Evolutionary conservation across 1,284 basidiomycete species (phyloP).

Genomic region (Ceraceosorus guamensis): DNA sequence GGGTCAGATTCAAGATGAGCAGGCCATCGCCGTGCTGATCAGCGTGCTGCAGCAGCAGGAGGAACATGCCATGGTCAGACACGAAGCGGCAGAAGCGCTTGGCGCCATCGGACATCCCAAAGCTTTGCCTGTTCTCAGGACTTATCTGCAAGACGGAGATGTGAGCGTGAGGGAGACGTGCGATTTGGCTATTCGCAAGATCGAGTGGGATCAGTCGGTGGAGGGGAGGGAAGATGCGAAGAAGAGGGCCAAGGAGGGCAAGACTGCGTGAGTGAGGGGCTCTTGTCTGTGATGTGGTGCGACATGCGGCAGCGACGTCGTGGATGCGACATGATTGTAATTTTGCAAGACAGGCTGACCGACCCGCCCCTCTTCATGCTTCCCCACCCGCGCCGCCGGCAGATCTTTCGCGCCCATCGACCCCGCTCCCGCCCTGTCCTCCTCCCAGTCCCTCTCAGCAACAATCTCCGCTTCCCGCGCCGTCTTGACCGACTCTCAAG

Average conservation of each 20-base stretch:
- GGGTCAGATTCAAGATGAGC: slow-evolving; percentile 72
- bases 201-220: slow-evolving; percentile 66
- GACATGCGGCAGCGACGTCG: no score
- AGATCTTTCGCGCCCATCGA: slow-evolving; percentile 74
- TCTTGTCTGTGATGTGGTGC: no score
- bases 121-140: slow-evolving; percentile 65
- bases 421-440: slow-evolving; percentile 66
- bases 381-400: background rate
- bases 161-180: slow-evolving; percentile 89
- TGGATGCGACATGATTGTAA: no score
- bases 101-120: slow-evolving; percentile 74
- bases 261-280: no score
- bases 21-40: slow-evolving; percentile 73
- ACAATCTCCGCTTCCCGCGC: slow-evolving; percentile 58
- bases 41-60: slow-evolving; percentile 62
- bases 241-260: background rate
- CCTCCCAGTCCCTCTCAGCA: slow-evolving; percentile 1
- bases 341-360: no score
- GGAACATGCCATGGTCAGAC: slow-evolving; percentile 94
- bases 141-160: slow-evolving; percentile 62
- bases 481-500: slow-evolving; percentile 62
- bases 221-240: background rate
- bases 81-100: slow-evolving; percentile 98
- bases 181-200: slow-evolving; percentile 91
- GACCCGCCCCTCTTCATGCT: no score